Base-by-base conservation (phyloP, 106 monocot species). In the Allium fistulosum region DNA sequence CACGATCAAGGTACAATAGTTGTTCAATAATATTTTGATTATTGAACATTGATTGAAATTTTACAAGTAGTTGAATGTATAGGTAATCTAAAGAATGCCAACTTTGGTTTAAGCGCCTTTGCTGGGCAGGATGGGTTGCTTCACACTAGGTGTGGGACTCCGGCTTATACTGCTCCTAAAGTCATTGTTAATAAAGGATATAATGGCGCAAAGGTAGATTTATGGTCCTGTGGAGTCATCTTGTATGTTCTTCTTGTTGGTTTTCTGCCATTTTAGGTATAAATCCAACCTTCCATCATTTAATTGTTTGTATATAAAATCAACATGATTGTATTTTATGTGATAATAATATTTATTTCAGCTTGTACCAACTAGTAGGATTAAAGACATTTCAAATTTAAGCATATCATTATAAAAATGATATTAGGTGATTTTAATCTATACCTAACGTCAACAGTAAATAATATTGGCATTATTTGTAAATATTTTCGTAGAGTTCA, bases 211-310 rank as follows among this genome's bases (percentile, higher is more conserved):
- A 90, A 82, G 63, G 76, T 82, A 9, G 89, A 90, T 62, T 46
- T 85, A 8, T 90, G 89, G 89, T 90, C 90, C 5, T 90, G 90
- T 55, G 90, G 90, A n/a, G 90, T 85, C 51, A 73, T 90, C 69
- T 82, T 90, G 70, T 90, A 62, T 63, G 85, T 82, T 4, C 79
- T 85, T 6, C 85, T 90, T 55, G 82, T 82, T 27, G 90, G 85
- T 8, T 77, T 71, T 51, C 80, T 85, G 50, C 90, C 85, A 7
- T 90, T 85, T 85, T 77, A 71, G 51, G 85, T 62, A 45, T 11
- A 5, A 4, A 22, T 59, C 4, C 17, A 59, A 9, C 10, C 9
- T 10, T 53, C 52, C 52, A 53, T 13, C 13, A 13, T 13, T 53
- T 53, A 13, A 22, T 22, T 22, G 1, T 22, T 22, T 22, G 22